Base-by-base conservation (phyloP, 768 basidiomycete species). In the Pleurotus platypus region DNA sequence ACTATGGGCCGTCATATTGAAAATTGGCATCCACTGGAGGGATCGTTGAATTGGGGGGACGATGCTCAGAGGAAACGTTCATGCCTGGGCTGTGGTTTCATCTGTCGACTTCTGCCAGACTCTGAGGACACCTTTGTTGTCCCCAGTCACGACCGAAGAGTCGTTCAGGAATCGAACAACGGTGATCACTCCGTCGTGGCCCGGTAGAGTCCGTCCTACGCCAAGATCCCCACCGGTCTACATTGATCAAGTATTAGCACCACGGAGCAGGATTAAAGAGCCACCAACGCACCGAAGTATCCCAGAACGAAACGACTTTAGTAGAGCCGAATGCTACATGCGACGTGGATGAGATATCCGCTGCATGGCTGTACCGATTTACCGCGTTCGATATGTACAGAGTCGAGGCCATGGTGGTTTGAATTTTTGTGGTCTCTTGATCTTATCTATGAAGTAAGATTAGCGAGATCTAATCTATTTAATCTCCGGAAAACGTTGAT, bases 171-270 rank as follows among this genome's bases (percentile, higher is more conserved):
- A 94, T 46, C 83, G 84, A 46, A 94, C 79, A 46, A 85, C 88
- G 18, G 94, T 94, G 18, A 98, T 82, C 15, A 82, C 65, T 8
- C 84, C 85, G 46, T 81, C 70, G 64, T 95, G 93, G 3, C 87
- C 92, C 1, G 86, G 81, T 5, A 98, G 77, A 1, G 92, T 95
- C 55, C 78, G 72, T 16, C 74, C 72, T 26, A 95, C 77, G 1
- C 90, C 87, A 46, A 66, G 67, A 61, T 84, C 82, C 9, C 62
- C 55, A 13, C 66, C 62, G 57, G 78, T 75, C 87, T 90, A 60
- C 18, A 48, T 45, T 12, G 30, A 22, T 20, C 22, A 61, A 20
- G 60, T 15, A 24, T 46, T 65, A 20, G 61, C 55, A 27, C n/a
- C 49, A 42, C 22, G 11, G 16, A 13, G 18, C 26, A 18, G 13